A percentile compares a stretch with the other conserved stretches of the same genome.
Evolutionary conservation across 116 monocot species (phyloP).

Genomic region (Trichopus zeylanicus): DNA sequence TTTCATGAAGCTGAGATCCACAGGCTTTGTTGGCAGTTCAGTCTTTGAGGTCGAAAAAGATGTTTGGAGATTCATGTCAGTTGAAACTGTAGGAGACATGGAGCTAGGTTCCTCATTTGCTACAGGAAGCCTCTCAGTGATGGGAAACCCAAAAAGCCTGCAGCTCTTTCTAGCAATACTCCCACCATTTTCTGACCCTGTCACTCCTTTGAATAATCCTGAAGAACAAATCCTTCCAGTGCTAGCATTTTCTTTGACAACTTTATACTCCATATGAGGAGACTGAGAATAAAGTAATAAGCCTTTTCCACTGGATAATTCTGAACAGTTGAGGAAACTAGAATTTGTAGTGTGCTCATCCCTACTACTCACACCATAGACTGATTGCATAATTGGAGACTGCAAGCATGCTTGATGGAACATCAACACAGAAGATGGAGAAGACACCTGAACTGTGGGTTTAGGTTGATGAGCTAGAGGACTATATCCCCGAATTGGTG

Average conservation of each 20-base stretch:
- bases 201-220: background rate
- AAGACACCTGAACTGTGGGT: constrained; percentile 42
- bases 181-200: constrained; percentile 7
- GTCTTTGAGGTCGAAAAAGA: background rate
- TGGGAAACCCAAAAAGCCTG: constrained; percentile 77
- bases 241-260: no score
- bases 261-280: no score
- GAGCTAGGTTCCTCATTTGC: background rate
- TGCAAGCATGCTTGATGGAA: constrained; percentile 37
- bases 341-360: background rate
- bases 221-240: background rate
- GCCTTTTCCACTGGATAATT: no score
- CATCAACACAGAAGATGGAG: constrained; percentile 62
- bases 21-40: background rate
- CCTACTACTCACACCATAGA: background rate
- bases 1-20: background rate
- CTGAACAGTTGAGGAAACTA: background rate
- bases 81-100: background rate
- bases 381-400: background rate
- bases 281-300: background rate
- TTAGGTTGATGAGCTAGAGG: constrained; percentile 5
- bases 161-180: constrained; percentile 20
- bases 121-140: constrained; percentile 24
- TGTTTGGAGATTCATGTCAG: background rate
- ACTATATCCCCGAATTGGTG: constrained; percentile 19